Conservation (phyloP, 495 filamentous ascomycete genomes). For the Amniculicola lignicola region DNA sequence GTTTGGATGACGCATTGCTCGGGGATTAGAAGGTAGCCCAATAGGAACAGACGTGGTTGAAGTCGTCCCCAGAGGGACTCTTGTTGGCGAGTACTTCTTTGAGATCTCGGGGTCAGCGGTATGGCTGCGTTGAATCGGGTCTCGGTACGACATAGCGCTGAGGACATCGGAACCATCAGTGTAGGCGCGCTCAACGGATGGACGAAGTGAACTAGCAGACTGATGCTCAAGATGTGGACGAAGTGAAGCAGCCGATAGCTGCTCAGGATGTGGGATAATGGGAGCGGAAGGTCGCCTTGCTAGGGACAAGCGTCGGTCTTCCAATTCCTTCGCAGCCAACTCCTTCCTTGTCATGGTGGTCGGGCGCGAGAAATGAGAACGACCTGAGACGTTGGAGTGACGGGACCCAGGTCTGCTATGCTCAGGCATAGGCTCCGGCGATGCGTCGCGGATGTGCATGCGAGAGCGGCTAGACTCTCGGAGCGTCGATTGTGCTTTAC, state of each 20-base stretch:
- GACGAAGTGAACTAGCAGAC: conserved; percentile 29
- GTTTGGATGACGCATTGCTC: conserved; percentile 77
- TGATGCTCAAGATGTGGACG: conserved; percentile 75
- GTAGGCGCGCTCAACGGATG: conserved; percentile 31
- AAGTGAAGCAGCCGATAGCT: conserved; percentile 57
- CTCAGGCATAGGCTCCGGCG: conserved; percentile 24
- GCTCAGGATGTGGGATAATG: conserved; percentile 74
- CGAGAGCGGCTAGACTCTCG: conserved; percentile 26
- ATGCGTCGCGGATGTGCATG: conserved; percentile 18
- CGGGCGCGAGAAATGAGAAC: conserved; percentile 16
- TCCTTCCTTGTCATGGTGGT: conserved; percentile 53
- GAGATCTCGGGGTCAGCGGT: conserved; percentile 34
- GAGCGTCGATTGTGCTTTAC: conserved; percentile 13
- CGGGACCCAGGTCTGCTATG: conserved; percentile 15
- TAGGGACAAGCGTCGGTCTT: conserved; percentile 77
- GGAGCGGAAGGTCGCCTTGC: conserved; percentile 75
- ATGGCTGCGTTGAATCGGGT: conserved; percentile 30
- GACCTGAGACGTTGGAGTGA: conserved; percentile 25
- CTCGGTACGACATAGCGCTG: conserved; percentile 31
- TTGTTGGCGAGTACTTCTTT: conserved; percentile 29
- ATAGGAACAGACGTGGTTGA: conserved; percentile 43
- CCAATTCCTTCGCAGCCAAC: conserved; percentile 77
- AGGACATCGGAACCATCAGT: conserved; percentile 40
- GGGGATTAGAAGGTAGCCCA: conserved; percentile 78
- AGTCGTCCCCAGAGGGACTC: conserved; percentile 30